Conservation (phyloP, 805 yeast genomes). For the Saccharomycopsis oosterbeekiorum region DNA sequence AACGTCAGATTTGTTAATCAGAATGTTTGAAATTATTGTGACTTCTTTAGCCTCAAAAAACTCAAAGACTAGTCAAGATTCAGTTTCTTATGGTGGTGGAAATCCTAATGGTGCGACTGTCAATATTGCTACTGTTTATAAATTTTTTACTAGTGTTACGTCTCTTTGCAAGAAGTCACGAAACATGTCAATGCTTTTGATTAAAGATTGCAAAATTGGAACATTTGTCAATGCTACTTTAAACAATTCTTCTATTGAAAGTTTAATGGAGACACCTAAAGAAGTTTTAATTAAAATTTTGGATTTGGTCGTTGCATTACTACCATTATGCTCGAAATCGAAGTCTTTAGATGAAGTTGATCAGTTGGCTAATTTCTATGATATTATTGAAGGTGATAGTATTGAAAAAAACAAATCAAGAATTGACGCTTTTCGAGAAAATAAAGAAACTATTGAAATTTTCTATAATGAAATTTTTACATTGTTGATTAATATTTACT, state of each 20-base stretch:
- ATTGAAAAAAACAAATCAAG: slow-evolving; percentile 26
- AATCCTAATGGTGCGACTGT: slow-evolving; percentile 9
- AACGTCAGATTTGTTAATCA: slow-evolving; percentile 2
- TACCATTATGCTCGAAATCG: slow-evolving; percentile 36
- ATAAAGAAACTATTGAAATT: slow-evolving; percentile 21
- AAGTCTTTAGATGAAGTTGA: background rate
- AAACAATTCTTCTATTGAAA: slow-evolving; percentile 52
- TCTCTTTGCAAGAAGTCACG: slow-evolving; percentile 35
- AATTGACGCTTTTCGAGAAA: slow-evolving; percentile 20
- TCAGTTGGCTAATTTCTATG: background rate
- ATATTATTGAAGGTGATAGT: background rate
- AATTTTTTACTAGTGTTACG: slow-evolving; percentile 30
- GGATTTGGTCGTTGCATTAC: slow-evolving; percentile 42
- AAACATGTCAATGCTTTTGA: slow-evolving; percentile 33
- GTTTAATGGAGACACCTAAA: slow-evolving; percentile 64
- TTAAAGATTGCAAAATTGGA: slow-evolving; percentile 41
- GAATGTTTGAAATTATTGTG: slow-evolving; percentile 12
- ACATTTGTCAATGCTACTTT: slow-evolving; percentile 40
- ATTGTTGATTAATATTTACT: slow-evolving; percentile 51
- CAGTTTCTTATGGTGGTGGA: background rate
- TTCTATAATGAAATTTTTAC: slow-evolving; percentile 42
- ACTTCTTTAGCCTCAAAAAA: slow-evolving; percentile 20
- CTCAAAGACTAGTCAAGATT: slow-evolving; percentile 12
- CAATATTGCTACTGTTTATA: slow-evolving; percentile 15
- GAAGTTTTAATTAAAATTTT: slow-evolving; percentile 48